Evolutionary conservation across 179 eudicot species (phyloP), one percentile per base, ranked within the genome.

Genomic region (Beta corolliflora): DNA sequence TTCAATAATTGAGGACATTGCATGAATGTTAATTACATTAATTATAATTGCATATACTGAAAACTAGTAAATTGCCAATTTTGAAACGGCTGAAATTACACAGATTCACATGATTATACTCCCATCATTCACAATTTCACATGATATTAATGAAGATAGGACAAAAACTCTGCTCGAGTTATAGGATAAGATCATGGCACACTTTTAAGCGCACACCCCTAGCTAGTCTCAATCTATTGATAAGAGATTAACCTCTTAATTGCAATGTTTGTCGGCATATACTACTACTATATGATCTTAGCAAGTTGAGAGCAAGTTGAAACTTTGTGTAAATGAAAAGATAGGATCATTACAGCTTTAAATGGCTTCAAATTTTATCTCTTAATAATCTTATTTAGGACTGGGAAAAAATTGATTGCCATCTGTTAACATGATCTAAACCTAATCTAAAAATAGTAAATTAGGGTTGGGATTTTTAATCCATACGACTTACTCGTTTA

Each of bases 101-200:
- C 25, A 14, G 75, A 21, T 44, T 52, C 46, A 65, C 75, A 31
- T 60, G 53, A 53, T 66, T 31, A 48, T 53, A 54, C 7, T 44
- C 72, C 72, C 23, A 69, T 69, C 73, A 69, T 31, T 44, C 19
- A 41, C 25, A 18, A 25, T 29, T 9, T 46, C 82, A 71, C 72
- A 80, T 58, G 75, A 55, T 79, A 83, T 83, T 78, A 73, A 83
- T 79, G 79, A 79, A 71, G 66, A 68, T 21, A 75, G 64, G 82
- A 79, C 85, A 83, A 83, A 75, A 79, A 8, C 4, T 15, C 60
- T 69, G 10, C 10, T 29, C 15, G 46, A 53, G 50, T 71, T 13
- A 52, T 48, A 18, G 41, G 85, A 83, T 83, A 83, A 83, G 83
- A 83, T 59, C 50, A 79, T 55, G 85, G 85, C 83, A 83, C 83